A percentile compares a stretch with the other conserved stretches of the same genome.
phyloP scores from a whole-genome alignment of 2,329 filamentous ascomycete species.

The Rhinocladiella similis region DNA sequence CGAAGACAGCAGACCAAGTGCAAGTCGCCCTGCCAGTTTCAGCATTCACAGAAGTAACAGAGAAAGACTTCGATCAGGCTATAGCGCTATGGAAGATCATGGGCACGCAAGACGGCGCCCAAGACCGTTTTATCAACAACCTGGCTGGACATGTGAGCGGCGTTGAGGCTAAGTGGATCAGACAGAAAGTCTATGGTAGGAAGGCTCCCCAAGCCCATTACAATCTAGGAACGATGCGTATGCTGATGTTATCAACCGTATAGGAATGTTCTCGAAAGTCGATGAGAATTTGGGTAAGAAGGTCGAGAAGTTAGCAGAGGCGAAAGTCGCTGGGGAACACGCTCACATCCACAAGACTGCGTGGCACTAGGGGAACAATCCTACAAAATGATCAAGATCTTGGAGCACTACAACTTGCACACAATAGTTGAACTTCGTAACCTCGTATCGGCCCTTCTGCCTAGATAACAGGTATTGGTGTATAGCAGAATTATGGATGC shows the following conservation, averaged over 20 bases:
- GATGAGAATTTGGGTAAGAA: not conserved
- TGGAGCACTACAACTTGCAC: too few relatives aligned
- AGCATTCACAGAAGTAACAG: conserved; percentile 43
- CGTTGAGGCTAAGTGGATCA: not conserved
- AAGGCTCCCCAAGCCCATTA: not conserved
- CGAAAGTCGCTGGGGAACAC: not conserved
- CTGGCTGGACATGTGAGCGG: conserved; percentile 42
- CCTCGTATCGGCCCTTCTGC: too few relatives aligned
- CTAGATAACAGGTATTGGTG: too few relatives aligned
- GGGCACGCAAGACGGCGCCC: conserved; percentile 53
- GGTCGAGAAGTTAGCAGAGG: not conserved
- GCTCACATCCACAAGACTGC: not conserved
- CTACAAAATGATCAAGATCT: too few relatives aligned
- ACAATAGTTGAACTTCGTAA: too few relatives aligned
- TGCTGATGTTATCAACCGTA: not conserved
- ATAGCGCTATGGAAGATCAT: conserved; percentile 44
- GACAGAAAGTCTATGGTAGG: not conserved
- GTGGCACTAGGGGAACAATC: not conserved
- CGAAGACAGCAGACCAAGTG: not conserved
- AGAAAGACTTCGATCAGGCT: conserved; percentile 47
- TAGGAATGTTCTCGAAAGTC: conserved; percentile 2
- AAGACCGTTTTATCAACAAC: conserved; percentile 62
- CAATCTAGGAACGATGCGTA: too few relatives aligned
- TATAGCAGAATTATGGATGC: too few relatives aligned
- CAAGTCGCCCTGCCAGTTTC: not conserved